Evolutionary conservation across 768 basidiomycete species (phyloP), one percentile per base, ranked within the genome.

Genomic region (Coprinopsis cinerea): DNA sequence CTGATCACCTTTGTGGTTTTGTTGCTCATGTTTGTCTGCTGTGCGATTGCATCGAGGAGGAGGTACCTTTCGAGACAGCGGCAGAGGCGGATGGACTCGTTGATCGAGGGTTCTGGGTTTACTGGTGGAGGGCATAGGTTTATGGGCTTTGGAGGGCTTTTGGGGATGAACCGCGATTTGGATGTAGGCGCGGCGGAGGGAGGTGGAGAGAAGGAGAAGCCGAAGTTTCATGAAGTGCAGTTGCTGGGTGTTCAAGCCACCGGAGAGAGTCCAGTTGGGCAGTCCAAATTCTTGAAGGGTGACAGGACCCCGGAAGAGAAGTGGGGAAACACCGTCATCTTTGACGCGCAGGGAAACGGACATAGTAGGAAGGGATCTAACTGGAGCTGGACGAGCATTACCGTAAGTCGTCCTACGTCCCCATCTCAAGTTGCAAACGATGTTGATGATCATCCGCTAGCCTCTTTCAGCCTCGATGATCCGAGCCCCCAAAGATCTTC

Each of bases 11-110:
- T 78, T 55, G 64, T 74, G 50, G 65, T 69, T 1, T 66, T 78
- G 39, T 59, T 81, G 24, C 63, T 80, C 39, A 59, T 81, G 42
- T 79, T 81, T 47, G 63, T 79, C 7, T 73, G 68, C 2, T 79
- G 77, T 44, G 77, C 76, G 6, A 55, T 81, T 14, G 66, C 72
- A 42, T 71, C 77, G 15, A 67, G 79, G 52, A 62, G 75, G 39
- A 61, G 77, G 44, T 53, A 64, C 20, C 43, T 59, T 24, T 54
- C 65, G 32, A 59, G 67, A 26, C 56, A 68, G n/a, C 44, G 37
- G 18, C 58, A 56, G 30, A 49, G 48, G 6, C 45, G 55, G 27
- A 36, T 59, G 42, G 53, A 56, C 7, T 54, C n/a, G 35, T 30
- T 55, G 20, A 50, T 60, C 52, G 60, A 56, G 13, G 57, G 10